phyloP scores from a whole-genome alignment of 2,329 filamentous ascomycete species.

The Lachnellula subtilissima region DNA sequence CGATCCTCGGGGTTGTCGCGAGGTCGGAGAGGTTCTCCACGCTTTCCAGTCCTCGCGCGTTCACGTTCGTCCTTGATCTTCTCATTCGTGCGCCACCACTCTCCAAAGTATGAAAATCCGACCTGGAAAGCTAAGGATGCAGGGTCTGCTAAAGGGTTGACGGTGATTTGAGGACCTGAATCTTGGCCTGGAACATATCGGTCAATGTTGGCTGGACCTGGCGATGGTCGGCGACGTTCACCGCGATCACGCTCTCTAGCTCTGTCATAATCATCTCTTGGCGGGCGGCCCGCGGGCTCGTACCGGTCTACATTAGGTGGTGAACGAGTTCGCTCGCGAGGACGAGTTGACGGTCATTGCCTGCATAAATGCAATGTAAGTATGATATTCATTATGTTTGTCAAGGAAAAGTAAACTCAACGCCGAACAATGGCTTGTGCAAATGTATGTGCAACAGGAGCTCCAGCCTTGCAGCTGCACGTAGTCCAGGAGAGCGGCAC shows the following conservation, averaged over 20 bases:
- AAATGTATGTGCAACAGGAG: background rate
- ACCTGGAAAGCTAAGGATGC: slow-evolving; percentile 72
- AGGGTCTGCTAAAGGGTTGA: slow-evolving; percentile 69
- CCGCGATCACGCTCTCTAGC: slow-evolving; percentile 45
- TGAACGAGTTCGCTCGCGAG: slow-evolving; percentile 64
- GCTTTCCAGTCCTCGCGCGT: slow-evolving; percentile 61
- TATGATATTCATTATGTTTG: slow-evolving; percentile 4
- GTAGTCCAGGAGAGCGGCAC: background rate
- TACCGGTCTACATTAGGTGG: slow-evolving; percentile 68
- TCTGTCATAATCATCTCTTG: slow-evolving; percentile 61
- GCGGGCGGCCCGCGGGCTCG: slow-evolving; percentile 58
- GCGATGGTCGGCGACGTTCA: slow-evolving; percentile 56
- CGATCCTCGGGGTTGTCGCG: slow-evolving; percentile 68
- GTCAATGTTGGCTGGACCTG: slow-evolving; percentile 67
- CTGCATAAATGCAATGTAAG: slow-evolving; percentile 35
- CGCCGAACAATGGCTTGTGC: background rate
- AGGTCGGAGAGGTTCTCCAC: slow-evolving; percentile 58
- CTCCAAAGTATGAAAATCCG: slow-evolving; percentile 79
- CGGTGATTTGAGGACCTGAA: slow-evolving; percentile 41
- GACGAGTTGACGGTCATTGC: slow-evolving; percentile 49
- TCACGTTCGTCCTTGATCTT: slow-evolving; percentile 79
- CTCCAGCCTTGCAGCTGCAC: slow-evolving; percentile 11
- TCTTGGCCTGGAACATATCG: slow-evolving; percentile 78
- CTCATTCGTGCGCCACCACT: slow-evolving; percentile 82
- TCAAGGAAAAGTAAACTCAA: background rate